Base-by-base conservation (phyloP, 2,329 filamentous ascomycete species). In the Paraphoma chrysanthemicola region DNA sequence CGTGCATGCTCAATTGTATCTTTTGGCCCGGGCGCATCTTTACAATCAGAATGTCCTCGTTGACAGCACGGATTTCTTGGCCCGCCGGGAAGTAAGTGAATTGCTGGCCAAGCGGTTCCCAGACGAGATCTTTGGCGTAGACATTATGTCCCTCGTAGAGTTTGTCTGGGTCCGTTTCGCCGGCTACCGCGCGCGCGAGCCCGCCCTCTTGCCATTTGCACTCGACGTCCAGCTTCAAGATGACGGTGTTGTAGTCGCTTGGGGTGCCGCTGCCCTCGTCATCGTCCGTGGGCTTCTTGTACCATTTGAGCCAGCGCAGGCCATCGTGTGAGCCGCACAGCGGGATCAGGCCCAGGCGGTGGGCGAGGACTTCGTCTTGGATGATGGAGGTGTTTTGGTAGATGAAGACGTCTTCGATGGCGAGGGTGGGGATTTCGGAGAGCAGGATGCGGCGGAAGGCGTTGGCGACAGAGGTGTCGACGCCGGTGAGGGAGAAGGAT, bases 341-440 rank as follows among this genome's bases (percentile, higher is more conserved):
- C 16, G 96, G 95, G 52, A 99, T 90, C 44, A 99, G 86, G 56
- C 95, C 95, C 31, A 99, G 83, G 44, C 95, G 86, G 76, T 95
- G 91, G 14, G 93, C 90, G 49, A 99, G 88, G 4, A 99, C 94
- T 81, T 99, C 95, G 75, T 99, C 95, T 77, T 98, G 94, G 71
- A 99, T 95, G 36, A 99, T 93, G 5, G 92, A 97, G 48, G 94
- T 98, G 83, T 99, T 99, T 83, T 97, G 96, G 75, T 92, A 86
- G 63, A 98, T 88, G 80, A 90, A 99, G 74, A 96, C 92, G 61
- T 88, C 89, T 82, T 99, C 95, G 71, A 99, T 93, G 66, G 96
- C 95, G 44, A 99, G 85, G 2, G 93, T 95, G 16, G 94, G 93
- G 51, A 99, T 91, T 81, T 99, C 96, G 66, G 94, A 86, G 77